Conservation (phyloP, 179 eudicot species). For the Drosera spatulata region DNA sequence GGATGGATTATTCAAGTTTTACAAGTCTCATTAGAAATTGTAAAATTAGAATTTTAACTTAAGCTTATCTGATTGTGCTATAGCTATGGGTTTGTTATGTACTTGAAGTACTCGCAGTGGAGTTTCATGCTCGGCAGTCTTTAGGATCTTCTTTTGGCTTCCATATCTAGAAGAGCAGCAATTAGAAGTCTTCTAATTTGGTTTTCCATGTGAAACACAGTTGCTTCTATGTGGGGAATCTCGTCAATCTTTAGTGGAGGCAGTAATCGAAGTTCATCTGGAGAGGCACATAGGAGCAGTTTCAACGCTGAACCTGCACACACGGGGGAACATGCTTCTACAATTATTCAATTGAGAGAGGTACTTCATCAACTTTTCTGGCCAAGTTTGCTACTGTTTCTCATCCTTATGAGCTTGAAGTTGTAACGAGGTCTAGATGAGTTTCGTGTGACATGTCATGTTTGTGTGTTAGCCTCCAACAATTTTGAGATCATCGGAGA, state of each 20-base stretch:
- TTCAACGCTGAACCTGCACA: constrained; percentile 53
- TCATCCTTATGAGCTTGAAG: neutral
- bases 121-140: neutral
- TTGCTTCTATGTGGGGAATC: constrained; percentile 66
- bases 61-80: no score
- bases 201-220: constrained; percentile 18
- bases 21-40: no score
- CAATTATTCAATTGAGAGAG: constrained; percentile 79
- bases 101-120: no score
- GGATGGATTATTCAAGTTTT: no score
- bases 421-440: neutral
- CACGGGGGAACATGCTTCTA: constrained; percentile 38
- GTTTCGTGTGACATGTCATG: constrained; percentile 1
- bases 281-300: constrained; percentile 43
- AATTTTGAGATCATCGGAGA: constrained; percentile 73
- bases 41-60: no score
- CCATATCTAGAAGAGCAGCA: neutral
- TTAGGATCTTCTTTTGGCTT: neutral
- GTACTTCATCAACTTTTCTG: constrained; percentile 17
- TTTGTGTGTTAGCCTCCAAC: constrained; percentile 63
- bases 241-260: constrained; percentile 66
- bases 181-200: constrained; percentile 1
- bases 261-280: constrained; percentile 40
- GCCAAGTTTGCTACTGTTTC: neutral
- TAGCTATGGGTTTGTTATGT: no score